Conservation (phyloP, 78 protist genomes). For the Dictyostelium brefeldianum region DNA sequence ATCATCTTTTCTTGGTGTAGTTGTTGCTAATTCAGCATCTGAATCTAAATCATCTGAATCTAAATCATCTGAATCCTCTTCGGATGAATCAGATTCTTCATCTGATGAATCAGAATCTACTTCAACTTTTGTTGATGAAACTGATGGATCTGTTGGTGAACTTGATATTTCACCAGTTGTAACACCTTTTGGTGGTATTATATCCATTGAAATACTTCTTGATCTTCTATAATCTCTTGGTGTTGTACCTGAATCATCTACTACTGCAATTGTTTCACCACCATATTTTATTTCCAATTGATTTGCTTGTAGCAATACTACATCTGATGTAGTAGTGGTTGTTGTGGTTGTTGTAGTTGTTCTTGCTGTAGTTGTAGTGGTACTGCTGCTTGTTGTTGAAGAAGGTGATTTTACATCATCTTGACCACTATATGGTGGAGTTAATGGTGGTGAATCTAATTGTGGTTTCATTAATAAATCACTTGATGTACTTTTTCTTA, state of each 20-base stretch:
- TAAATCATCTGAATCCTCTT: background rate
- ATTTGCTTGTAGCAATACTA: background rate
- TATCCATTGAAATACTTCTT: conserved; percentile 31
- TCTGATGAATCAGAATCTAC: conserved; percentile 27
- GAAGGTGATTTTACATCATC: background rate
- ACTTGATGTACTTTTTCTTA: conserved; percentile 7
- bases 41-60: conserved; percentile 5
- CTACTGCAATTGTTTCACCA: conserved; percentile 6
- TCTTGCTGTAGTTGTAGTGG: conserved; percentile 10
- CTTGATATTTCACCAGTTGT: background rate
- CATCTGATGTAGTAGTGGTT: background rate
- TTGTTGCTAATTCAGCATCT: background rate
- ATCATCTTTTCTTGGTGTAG: conserved; percentile 7
- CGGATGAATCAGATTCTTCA: conserved; percentile 19
- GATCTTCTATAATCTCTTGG: conserved; percentile 48
- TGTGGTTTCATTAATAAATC: background rate
- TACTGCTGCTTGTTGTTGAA: background rate
- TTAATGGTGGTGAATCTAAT: background rate
- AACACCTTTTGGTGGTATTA: background rate
- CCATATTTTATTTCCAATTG: background rate
- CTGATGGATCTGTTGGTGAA: background rate
- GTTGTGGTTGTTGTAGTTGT: conserved; percentile 10
- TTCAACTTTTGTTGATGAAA: background rate
- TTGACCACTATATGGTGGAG: background rate
- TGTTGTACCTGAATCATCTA: background rate